Evolutionary conservation across 148 eudicot genomes (phyloP), one percentile per base, ranked within the genome.

Genomic region (Chenopodium suecicum): DNA sequence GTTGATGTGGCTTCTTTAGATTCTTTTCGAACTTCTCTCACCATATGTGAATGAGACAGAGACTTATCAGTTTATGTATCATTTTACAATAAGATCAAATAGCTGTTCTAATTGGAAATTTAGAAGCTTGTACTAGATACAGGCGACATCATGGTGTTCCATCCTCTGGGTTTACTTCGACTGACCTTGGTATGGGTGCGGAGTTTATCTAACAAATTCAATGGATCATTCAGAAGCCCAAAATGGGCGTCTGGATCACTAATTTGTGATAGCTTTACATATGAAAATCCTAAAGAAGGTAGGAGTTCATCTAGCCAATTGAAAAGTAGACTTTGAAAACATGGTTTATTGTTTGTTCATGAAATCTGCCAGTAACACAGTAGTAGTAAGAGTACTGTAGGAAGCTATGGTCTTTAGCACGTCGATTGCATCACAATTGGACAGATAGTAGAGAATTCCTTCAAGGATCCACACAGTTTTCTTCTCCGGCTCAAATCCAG

Each of bases 211-310:
- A 92, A 95, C 87, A 93, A 76, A 85, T 92, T 95, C 73, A 83
- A 76, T 29, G 99, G 99, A 85, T 95, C 94, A 70, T 88, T 90
- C 80, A 91, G 80, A 62, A 93, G 86, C 50, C 98, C 98, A 70
- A 93, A 95, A 83, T 92, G 84, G 37, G 99, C 99, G 87, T 95
- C 98, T 44, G 97, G 92, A 52, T 95, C 98, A 5, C 98, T 98
- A 75, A 95, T 90, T 81, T 95, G 98, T 27, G 98, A 95, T 60
- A 95, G 91, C 81, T 84, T 89, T 47, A 93, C 97, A 84, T 93
- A 91, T 25, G 97, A 87, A 82, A 92, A 95, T 20, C 99, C 99
- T 63, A 93, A 75, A 56, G 98, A 88, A 78, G 98, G 98, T 63
- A 95, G 86, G 69, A 92, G 90, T 69, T 93, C 85, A 84, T 95